These are phyloP conservation scores for Lizonia empirigonia DNA, from an alignment of 2,329 filamentous ascomycete species.

Conservation along the genomic window DNA sequence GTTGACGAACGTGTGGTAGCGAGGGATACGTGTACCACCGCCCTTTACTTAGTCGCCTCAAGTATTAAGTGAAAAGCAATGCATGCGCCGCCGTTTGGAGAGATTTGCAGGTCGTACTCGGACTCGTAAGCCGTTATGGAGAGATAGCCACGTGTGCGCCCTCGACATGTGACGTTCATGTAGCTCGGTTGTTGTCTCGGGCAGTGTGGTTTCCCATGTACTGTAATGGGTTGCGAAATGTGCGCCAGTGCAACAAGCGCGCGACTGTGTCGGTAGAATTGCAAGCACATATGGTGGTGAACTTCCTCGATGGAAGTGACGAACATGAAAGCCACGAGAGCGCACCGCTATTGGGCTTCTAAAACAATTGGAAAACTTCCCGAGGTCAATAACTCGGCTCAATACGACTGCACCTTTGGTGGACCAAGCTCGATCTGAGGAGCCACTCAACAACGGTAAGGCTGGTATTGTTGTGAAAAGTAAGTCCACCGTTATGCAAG, in stretches of 20 bases:
- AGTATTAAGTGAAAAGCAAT: background rate
- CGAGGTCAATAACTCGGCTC: too few relatives aligned
- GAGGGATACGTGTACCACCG: background rate
- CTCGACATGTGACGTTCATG: background rate
- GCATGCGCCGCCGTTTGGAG: background rate
- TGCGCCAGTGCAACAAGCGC: background rate
- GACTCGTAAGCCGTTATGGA: background rate
- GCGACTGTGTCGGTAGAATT: background rate
- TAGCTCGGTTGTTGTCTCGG: background rate
- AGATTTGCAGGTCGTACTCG: background rate
- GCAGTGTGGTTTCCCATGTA: background rate
- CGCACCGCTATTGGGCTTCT: background rate
- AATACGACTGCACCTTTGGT: background rate
- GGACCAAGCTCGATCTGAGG: background rate
- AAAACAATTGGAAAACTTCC: too few relatives aligned
- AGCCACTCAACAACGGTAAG: background rate
- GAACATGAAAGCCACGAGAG: background rate
- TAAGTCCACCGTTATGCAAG: background rate
- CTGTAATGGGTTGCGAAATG: slow-evolving; percentile 1
- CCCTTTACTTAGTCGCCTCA: background rate
- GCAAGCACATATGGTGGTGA: background rate
- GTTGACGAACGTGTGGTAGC: background rate
- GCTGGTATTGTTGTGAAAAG: background rate
- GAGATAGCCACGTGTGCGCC: background rate
- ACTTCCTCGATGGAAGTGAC: background rate